Percentiles rank a stretch among this genome's conserved stretches.
Conservation (phyloP, 164 flowering plant genomes). For the Malania oleifera region DNA sequence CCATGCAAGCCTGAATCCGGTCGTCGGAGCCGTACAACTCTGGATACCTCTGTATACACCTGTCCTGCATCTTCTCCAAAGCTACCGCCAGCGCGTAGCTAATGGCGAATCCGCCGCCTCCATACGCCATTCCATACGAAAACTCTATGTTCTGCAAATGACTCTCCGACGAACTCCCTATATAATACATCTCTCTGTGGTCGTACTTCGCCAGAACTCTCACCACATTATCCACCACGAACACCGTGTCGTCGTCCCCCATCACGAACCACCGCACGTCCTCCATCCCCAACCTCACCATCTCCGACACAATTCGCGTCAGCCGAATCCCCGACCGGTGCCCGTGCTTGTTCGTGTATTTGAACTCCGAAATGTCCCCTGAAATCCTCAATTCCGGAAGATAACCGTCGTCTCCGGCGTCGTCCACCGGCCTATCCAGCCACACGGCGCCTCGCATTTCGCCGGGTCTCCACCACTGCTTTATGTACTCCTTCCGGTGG, state of each 20-base stretch:
- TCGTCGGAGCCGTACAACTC: slow-evolving; percentile 65
- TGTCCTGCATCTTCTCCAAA: slow-evolving; percentile 48
- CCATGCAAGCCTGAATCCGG: slow-evolving; percentile 73
- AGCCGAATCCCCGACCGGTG: slow-evolving; percentile 57
- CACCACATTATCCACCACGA: slow-evolving; percentile 51
- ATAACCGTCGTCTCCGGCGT: neutral
- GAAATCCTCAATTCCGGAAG: slow-evolving; percentile 49
- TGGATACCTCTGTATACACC: slow-evolving; percentile 55
- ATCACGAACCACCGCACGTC: slow-evolving; percentile 66
- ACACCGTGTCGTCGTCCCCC: slow-evolving; percentile 78
- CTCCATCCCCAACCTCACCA: slow-evolving; percentile 30
- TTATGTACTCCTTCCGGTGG: slow-evolving; percentile 52
- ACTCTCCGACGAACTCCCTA: slow-evolving; percentile 64
- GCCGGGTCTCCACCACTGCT: slow-evolving; percentile 49
- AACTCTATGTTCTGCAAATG: slow-evolving; percentile 57
- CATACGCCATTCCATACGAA: slow-evolving; percentile 62
- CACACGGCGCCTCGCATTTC: slow-evolving; percentile 62
- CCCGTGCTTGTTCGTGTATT: slow-evolving; percentile 39
- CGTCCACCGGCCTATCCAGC: slow-evolving; percentile 35
- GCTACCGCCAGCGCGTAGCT: slow-evolving; percentile 56
- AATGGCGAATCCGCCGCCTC: slow-evolving; percentile 81
- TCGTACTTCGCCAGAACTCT: slow-evolving; percentile 59
- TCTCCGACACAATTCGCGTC: slow-evolving; percentile 61
- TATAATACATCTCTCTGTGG: slow-evolving; percentile 49
- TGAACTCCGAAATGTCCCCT: slow-evolving; percentile 35